Evolutionary conservation across 2,329 filamentous ascomycete species (phyloP), one percentile per base, ranked within the genome.

Genomic region (Exutisphaerella laricina): DNA sequence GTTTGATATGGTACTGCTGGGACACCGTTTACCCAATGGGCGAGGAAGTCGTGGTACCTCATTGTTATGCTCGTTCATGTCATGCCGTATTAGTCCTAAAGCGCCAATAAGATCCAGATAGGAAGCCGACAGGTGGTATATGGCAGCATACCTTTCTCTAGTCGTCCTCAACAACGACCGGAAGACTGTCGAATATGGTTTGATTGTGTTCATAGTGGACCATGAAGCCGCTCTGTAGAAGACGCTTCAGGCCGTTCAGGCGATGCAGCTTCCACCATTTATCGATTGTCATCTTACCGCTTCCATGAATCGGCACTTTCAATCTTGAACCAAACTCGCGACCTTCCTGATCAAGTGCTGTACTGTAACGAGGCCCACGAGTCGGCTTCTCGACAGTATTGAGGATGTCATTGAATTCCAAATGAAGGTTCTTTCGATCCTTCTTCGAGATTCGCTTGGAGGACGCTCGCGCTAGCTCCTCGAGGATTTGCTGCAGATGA

Each of bases 191-290:
- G 48, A 80, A 73, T 4, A 84, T 74, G 13, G 77, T 73, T 47
- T 74, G 69, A 55, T 83, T 83, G 32, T 71, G 68, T 57, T 79
- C 72, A 58, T 81, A 83, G 64, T 84, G 80, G 38, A 71, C 71
- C 33, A 79, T 62, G 51, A 84, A 81, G 0, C 80, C 80, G 10
- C 76, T 74, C 45, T 78, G 75, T 29, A 85, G 65, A 21, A 80
- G 66, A 28, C 80, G 66, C 56, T 78, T 73, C 40, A 86, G 63
- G 3, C 75, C 74, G 47, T 80, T 77, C 38, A 85, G 63, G 21
- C 81, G 70, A 53, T 79, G 71, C 54, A 84, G 67, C 63, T 86
- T 86, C 82, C 82, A 86, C 83, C 83, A 87, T 51, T 75, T 74
- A 61, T 86, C 80, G 38, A 86, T 78, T 38, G 69, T 73, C 69